Evolutionary conservation across 2,329 filamentous ascomycete species (phyloP).

Genomic region (Teratosphaeria pseudoeucalypti): DNA sequence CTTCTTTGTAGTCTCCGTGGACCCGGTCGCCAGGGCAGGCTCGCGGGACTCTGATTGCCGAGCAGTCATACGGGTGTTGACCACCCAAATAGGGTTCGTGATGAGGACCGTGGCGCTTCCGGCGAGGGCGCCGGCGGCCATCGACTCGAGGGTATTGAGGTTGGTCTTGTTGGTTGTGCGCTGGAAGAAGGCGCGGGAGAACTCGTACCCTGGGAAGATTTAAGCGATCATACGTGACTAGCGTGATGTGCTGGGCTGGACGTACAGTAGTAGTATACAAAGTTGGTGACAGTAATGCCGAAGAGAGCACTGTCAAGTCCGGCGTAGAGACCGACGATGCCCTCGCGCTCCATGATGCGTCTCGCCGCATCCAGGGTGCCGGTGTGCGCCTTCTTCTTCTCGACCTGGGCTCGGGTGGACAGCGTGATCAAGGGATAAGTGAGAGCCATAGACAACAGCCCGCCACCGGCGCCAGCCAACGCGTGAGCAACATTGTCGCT

Average conservation of each 20-base stretch:
- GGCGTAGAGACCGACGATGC: slow-evolving; percentile 77
- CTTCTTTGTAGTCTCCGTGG: slow-evolving; percentile 29
- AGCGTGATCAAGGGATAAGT: slow-evolving; percentile 95
- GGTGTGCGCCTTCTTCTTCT: slow-evolving; percentile 84
- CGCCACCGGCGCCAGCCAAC: slow-evolving; percentile 83
- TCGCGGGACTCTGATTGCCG: slow-evolving; percentile 52
- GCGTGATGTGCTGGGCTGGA: background rate
- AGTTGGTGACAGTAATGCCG: slow-evolving; percentile 97
- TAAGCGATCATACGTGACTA: background rate
- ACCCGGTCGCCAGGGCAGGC: slow-evolving; percentile 24
- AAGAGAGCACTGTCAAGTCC: slow-evolving; percentile 91
- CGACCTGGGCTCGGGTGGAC: slow-evolving; percentile 93
- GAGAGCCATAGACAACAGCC: slow-evolving; percentile 87
- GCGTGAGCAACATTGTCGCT: slow-evolving; percentile 97
- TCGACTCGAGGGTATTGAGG: slow-evolving; percentile 83
- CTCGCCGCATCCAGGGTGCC: slow-evolving; percentile 73
- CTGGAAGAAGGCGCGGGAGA: slow-evolving; percentile 81
- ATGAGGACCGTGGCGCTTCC: slow-evolving; percentile 89
- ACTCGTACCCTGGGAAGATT: slow-evolving; percentile 64
- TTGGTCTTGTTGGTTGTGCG: slow-evolving; percentile 63
- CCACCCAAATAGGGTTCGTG: slow-evolving; percentile 98
- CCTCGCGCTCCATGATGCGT: slow-evolving; percentile 84
- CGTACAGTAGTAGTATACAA: slow-evolving; percentile 95
- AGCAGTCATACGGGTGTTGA: slow-evolving; percentile 97
- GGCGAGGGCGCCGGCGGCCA: slow-evolving; percentile 89